Evolutionary conservation across 2,329 filamentous ascomycete species (phyloP).

Genomic region (Colletotrichum ledebouriae): DNA sequence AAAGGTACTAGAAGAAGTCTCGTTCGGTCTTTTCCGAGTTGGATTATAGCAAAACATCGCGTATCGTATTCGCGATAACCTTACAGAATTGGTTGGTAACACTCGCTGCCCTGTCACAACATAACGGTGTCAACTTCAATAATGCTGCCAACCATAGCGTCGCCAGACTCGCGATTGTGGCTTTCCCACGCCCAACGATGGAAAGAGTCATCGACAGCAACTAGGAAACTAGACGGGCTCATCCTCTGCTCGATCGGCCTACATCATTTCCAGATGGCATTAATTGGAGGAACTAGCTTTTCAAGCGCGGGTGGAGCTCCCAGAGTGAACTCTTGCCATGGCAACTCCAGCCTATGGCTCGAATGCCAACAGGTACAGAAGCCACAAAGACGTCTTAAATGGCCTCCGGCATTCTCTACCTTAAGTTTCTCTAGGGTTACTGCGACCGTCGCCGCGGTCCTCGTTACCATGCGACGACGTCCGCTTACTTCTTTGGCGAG

Average conservation of each 20-base stretch:
- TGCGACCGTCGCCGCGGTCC: conserved; percentile 1
- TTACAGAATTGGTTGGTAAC: neutral
- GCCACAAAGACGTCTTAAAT: neutral
- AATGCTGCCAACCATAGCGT: no score
- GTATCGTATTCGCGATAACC: neutral
- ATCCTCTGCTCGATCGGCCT: conserved; percentile 10
- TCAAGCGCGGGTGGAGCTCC: conserved; percentile 27
- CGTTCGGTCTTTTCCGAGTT: conserved; percentile 32
- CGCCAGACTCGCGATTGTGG: no score
- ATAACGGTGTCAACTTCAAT: no score
- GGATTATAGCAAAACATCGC: neutral
- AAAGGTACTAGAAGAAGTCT: no score
- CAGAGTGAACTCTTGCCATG: conserved; percentile 31
- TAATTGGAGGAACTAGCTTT: conserved; percentile 9
- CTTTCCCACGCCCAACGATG: no score
- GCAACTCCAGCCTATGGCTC: neutral
- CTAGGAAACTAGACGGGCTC: neutral
- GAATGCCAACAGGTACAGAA: neutral
- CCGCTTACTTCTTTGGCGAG: conserved; percentile 1
- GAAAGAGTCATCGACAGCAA: no score
- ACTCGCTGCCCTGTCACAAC: no score
- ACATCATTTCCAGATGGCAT: conserved; percentile 2
- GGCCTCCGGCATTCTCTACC: neutral
- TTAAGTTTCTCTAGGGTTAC: no score
- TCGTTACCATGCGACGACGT: conserved; percentile 5